Evolutionary conservation across 805 yeast species (phyloP), one percentile per base, ranked within the genome.

Genomic region (Nakazawaea populi): DNA sequence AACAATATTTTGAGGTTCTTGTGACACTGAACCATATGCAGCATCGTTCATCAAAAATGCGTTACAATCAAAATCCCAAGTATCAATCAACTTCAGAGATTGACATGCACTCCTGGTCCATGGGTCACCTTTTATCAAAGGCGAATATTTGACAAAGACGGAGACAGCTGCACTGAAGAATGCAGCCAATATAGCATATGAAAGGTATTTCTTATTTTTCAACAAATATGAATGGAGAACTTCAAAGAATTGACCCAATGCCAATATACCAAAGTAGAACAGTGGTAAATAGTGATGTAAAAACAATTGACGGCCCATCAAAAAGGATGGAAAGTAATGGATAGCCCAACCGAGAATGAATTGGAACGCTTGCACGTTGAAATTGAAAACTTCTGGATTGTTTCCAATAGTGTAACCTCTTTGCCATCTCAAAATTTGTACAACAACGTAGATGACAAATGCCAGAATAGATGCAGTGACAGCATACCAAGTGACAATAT

Each of bases 51-150:
- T 66, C 41, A 72, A 72, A 65, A 79, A 89, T 11, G 73, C 58
- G 54, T 70, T 72, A 71, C 99, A 94, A 62, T 85, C 86, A 64
- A 83, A 94, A 74, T 94, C 99, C 99, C 98, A 94, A 39, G 79
- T 74, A 3, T 72, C 54, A 34, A 87, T 56, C 58, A 80, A 66
- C 69, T 81, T 80, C 43, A 91, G 72, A 42, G 74, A 70, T 52
- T 73, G 69, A 70, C 99, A 94, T 53, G 75, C 67, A 31, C 63
- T 66, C 60, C 76, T 76, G 44, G 96, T 86, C 97, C 98, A 92
- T 49, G 80, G 78, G 10, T 78, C 63, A 44, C 87, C 99, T 63
- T 88, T 87, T 46, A 85, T 77, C 61, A 94, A 68, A 36, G 98
- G 86, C 1, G 88, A 76, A 69, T 83, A 83, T 54, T 73, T 66